A percentile compares a stretch with the other conserved stretches of the same genome.
Evolutionary conservation across 2,329 filamentous ascomycete species (phyloP).

Genomic region (Cercospora berteroae): DNA sequence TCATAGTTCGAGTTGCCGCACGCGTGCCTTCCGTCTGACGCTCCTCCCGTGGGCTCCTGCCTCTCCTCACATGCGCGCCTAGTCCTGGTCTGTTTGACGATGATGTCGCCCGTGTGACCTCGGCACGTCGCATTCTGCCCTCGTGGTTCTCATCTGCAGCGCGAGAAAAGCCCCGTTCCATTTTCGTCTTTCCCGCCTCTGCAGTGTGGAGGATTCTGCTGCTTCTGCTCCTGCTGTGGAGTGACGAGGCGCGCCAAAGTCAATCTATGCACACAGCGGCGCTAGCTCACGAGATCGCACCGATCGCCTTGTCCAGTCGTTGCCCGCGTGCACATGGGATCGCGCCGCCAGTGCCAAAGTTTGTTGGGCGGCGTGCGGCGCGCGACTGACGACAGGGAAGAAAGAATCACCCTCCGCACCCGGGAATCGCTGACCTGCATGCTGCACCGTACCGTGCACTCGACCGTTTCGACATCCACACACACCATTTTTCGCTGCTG

Average conservation of each 20-base stretch:
- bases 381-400: background rate
- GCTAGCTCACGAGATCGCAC: constrained; percentile 7
- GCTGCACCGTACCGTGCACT: background rate
- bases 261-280: background rate
- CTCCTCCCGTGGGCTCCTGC: background rate
- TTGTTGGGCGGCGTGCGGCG: background rate
- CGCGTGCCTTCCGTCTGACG: background rate
- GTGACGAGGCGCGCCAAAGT: background rate
- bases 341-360: background rate
- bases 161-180: background rate
- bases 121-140: background rate
- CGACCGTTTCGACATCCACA: background rate
- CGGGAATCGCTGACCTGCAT: background rate
- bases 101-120: background rate
- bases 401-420: background rate
- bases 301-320: constrained; percentile 1
- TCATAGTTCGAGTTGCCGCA: background rate
- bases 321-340: background rate
- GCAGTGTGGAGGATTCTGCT: background rate
- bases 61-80: background rate
- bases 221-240: background rate
- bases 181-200: background rate
- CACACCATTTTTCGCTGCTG: background rate
- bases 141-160: background rate
- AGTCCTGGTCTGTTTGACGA: background rate